These are phyloP conservation scores for Diaporthe longicolla DNA, from an alignment of 2,329 filamentous ascomycete species.

Conservation along the genomic window DNA sequence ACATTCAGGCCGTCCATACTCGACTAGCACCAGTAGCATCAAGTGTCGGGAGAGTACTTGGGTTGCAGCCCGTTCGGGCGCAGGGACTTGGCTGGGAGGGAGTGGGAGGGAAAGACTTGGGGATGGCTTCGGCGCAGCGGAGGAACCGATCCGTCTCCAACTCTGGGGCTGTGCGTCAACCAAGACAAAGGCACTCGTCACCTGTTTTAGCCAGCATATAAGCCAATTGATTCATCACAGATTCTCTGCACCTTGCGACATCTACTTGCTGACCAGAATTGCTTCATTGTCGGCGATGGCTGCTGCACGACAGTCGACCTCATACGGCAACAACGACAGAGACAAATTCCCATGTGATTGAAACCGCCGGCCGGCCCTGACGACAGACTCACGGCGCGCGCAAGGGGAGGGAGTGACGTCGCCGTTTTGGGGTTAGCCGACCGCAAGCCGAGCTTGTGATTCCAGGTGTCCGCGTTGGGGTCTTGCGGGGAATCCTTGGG, in stretches of 20 bases:
- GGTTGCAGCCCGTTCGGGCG: constrained; percentile 31
- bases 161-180: not conserved
- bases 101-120: constrained; percentile 4
- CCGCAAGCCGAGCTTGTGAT: constrained; percentile 42
- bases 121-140: constrained; percentile 42
- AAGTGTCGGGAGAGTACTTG: not conserved
- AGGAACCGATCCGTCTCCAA: constrained; percentile 16
- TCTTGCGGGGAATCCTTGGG: constrained; percentile 36
- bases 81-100: constrained; percentile 37
- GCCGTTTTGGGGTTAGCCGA: constrained; percentile 42
- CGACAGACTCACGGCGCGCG: constrained; percentile 18
- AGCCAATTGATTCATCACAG: constrained; percentile 1
- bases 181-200: not conserved
- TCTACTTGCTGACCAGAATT: not conserved
- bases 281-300: not conserved
- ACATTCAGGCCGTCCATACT: not conserved
- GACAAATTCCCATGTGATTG: not conserved
- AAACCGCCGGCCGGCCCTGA: not conserved
- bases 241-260: not conserved
- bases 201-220: not conserved
- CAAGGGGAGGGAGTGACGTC: constrained; percentile 39
- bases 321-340: not conserved
- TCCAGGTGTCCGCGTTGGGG: constrained; percentile 16
- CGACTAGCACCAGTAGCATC: not conserved
- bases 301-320: constrained; percentile 6